Evolutionary conservation across 2,329 filamentous ascomycete species (phyloP).

Genomic region (Diatrype stigma): DNA sequence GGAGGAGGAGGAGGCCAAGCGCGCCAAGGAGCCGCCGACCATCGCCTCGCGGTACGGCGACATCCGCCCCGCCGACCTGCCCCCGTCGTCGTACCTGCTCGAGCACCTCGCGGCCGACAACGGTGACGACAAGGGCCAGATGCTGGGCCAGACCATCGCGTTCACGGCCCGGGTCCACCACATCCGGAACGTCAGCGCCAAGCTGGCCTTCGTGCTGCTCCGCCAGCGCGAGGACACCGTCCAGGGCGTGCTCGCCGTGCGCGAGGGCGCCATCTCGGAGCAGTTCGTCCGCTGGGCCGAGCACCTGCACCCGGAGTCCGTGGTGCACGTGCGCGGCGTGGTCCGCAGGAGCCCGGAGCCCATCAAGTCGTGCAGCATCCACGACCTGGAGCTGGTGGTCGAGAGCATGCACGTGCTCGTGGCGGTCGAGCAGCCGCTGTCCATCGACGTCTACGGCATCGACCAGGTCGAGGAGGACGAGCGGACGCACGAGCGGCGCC

Average conservation of each 20-base stretch:
- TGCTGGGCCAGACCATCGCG: conserved; percentile 54
- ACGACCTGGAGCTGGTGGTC: conserved; percentile 72
- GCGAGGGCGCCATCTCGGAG: conserved; percentile 58
- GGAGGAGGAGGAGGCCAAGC: conserved; percentile 29
- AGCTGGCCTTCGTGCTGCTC: conserved; percentile 80
- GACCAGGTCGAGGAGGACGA: conserved; percentile 33
- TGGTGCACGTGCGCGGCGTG: conserved; percentile 71
- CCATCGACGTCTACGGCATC: conserved; percentile 48
- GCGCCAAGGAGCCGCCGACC: conserved; percentile 22
- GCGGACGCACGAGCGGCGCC: conserved; percentile 40
- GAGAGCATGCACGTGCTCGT: conserved; percentile 48
- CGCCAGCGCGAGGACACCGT: conserved; percentile 79
- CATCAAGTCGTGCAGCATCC: conserved; percentile 70
- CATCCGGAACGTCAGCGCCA: conserved; percentile 74
- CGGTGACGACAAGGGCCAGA: no score
- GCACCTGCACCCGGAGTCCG: conserved; percentile 71
- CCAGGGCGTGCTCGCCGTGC: conserved; percentile 67
- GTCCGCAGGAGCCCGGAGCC: conserved; percentile 70
- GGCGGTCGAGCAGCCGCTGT: conserved; percentile 39
- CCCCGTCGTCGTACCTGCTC: conserved; percentile 31
- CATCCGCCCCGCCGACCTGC: conserved; percentile 36
- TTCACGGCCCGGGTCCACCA: conserved; percentile 75
- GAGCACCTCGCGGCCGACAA: conserved; percentile 36
- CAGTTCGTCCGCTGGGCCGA: conserved; percentile 86
- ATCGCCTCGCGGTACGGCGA: conserved; percentile 24